phyloP scores from a whole-genome alignment of 257 asterid genomes.

The Lavandula angustifolia region DNA sequence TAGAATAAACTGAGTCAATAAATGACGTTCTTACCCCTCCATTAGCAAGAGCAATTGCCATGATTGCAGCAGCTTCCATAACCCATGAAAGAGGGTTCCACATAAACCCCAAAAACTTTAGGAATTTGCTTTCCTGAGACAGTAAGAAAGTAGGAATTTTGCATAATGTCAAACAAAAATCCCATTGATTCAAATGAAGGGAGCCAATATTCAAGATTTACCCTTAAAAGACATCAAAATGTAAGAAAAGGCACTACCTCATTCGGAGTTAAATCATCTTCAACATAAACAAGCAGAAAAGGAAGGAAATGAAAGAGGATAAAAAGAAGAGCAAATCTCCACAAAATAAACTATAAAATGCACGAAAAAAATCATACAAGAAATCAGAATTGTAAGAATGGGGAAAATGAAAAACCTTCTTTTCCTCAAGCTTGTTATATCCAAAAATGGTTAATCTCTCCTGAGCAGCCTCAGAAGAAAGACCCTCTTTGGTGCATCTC shows the following conservation, averaged over 20 bases:
- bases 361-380: conserved; percentile 1
- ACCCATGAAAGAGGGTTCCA: conserved; percentile 99
- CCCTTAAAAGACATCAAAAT: conserved; percentile 19
- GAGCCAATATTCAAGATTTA: conserved; percentile 13
- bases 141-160: conserved; percentile 17
- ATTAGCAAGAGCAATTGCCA: conserved; percentile 99
- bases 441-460: conserved; percentile 95
- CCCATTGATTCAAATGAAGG: conserved; percentile 9
- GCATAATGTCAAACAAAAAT: conserved; percentile 5
- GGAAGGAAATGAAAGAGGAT: conserved; percentile 14
- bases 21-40: conserved; percentile 73
- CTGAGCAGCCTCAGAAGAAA: conserved; percentile 68
- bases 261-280: conserved; percentile 19
- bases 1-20: conserved; percentile 10
- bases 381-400: conserved; percentile 23
- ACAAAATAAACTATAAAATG: conserved; percentile 15
- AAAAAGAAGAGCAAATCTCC: conserved; percentile 9
- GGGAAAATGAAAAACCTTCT: conserved; percentile 57
- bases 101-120: conserved; percentile 95
- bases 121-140: conserved; percentile 84
- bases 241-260: conserved; percentile 8
- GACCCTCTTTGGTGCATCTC: conserved; percentile 93
- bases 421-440: conserved; percentile 96
- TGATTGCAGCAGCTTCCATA: conserved; percentile 99
- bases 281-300: conserved; percentile 20